Base-by-base conservation (phyloP, 352 stramenopile genomes). In the Phytopythium aichiense region DNA sequence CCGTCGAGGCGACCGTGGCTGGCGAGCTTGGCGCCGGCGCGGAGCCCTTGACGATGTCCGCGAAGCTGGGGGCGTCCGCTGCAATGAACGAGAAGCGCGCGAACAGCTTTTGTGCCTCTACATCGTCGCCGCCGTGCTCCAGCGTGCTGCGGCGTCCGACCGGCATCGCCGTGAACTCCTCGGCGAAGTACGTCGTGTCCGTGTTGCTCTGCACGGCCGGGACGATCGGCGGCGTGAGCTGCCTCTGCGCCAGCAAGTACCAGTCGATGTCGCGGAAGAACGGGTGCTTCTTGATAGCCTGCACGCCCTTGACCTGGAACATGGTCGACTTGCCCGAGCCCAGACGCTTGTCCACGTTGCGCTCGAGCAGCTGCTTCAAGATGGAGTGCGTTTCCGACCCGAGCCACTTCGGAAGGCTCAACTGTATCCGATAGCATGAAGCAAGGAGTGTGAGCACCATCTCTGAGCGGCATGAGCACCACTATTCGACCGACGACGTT, bases 241-340 rank as follows among this genome's bases (percentile, higher is more conserved):
- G 85, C 60, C 96, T 97, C 60, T 91, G 73, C 53, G 95, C 89
- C 12, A 99, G 68, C 67, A 96, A 81, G 30, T 94, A 81, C 96
- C 96, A 99, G 76, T 98, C 90, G 54, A 98, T 94, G 49, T 76
- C 72, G 16, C 76, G 72, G 72, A 99, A 99, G 63, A 99, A 99
- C 15, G 86, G 71, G 63, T 98, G 89, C 65, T 97, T 82, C 78
- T 99, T 99, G 63, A 99, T 88, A 43, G 88, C 95, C 37, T 97
- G 88, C 18, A 99, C 93, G 33, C 97, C 97, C 66, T 97, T 97
- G 23, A 99, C 88, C 69, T 99, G 85, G 78, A 99, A 99, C 95
- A 99, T 99, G 7, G 94, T 99, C 35, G 88, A 93, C 68, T 96
- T 98, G 28, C 93, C 80, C 8, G 89, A 94, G 42, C 96, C 97